phyloP scores from a whole-genome alignment of 345 rosid genomes.

The Alliaria petiolata region DNA sequence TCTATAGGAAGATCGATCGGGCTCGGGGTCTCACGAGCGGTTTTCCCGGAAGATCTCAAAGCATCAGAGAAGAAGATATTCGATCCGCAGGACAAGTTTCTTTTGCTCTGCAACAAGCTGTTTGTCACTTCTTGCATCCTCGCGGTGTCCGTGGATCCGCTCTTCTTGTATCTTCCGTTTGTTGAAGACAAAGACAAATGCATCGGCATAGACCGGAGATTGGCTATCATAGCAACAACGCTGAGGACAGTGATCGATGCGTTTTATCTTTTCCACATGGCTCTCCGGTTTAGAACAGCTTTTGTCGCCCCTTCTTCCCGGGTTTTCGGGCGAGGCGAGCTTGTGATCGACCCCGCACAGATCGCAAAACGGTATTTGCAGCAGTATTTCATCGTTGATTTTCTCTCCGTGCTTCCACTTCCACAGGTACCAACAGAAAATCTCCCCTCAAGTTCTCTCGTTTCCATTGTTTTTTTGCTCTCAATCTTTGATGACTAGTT shows the following conservation, averaged over 20 bases:
- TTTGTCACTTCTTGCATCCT: constrained; percentile 78
- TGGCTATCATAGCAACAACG: constrained; percentile 76
- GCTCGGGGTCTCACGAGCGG: constrained; percentile 87
- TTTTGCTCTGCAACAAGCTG: constrained; percentile 69
- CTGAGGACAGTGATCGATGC: constrained; percentile 69
- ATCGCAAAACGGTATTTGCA: constrained; percentile 86
- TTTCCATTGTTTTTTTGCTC: constrained; percentile 1
- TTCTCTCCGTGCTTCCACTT: constrained; percentile 82
- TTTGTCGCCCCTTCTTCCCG: constrained; percentile 96
- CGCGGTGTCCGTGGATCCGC: constrained; percentile 85
- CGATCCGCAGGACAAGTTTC: constrained; percentile 93
- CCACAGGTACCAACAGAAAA: constrained; percentile 62
- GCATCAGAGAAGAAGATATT: constrained; percentile 77
- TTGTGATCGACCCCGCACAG: constrained; percentile 81
- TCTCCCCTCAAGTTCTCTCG: not conserved
- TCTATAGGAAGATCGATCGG: constrained; percentile 90
- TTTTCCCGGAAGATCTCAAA: constrained; percentile 96
- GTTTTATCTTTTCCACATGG: constrained; percentile 88
- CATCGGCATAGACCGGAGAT: constrained; percentile 63
- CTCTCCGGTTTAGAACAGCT: constrained; percentile 93
- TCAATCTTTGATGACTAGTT: not conserved
- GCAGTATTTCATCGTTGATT: constrained; percentile 72
- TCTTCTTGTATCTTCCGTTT: constrained; percentile 91
- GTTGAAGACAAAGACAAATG: constrained; percentile 45
- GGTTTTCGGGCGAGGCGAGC: constrained; percentile 96